Evolutionary conservation across 495 filamentous ascomycete genomes (phyloP), one percentile per base, ranked within the genome.

Genomic region (Cercophora sp.): DNA sequence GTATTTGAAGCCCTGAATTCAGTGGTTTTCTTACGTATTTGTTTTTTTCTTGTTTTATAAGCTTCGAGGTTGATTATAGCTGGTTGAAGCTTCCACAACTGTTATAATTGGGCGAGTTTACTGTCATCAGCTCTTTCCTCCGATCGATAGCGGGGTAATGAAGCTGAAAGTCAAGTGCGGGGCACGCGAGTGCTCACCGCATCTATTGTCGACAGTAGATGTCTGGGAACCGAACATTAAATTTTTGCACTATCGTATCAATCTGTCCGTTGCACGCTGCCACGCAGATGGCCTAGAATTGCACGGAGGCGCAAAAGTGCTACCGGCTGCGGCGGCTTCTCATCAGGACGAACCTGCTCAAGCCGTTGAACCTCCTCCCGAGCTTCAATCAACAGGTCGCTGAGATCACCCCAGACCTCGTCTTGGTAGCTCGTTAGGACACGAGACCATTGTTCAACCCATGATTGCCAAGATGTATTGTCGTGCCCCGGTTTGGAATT

Each of bases 391-490:
- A 87, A 70, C 32, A 85, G 70, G n/a, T 81, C 77, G 18, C 73
- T 58, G 35, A 89, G 64, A 55, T 83, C 84, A 53, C 87, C 88
- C 87, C 88, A 92, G 9, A 92, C 85, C 52, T 89, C 85, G 65
- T 90, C 85, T 26, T 82, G 77, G 60, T 90, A 90, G 26, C 72
- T 69, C 31, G 78, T 83, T 58, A 89, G 75, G 2, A 87, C 79
- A 31, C 69, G 67, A 9, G 81, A 68, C 86, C 86, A 85, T 42
- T 85, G 74, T 37, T 49, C 60, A 39, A 73, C 60, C 78, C 76
- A 79, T 5, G 71, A 50, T 36, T 70, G 60, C 43, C 67, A 72
- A 23, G 69, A 70, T 34, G n/a, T 48, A 26, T 25, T 40, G 29
- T 20, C 46, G 6, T 47, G 41, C 22, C 22, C 19, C n/a, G n/a